Evolutionary conservation across 495 filamentous ascomycete species (phyloP).

Genomic region (Friedmanniomyces simplex): DNA sequence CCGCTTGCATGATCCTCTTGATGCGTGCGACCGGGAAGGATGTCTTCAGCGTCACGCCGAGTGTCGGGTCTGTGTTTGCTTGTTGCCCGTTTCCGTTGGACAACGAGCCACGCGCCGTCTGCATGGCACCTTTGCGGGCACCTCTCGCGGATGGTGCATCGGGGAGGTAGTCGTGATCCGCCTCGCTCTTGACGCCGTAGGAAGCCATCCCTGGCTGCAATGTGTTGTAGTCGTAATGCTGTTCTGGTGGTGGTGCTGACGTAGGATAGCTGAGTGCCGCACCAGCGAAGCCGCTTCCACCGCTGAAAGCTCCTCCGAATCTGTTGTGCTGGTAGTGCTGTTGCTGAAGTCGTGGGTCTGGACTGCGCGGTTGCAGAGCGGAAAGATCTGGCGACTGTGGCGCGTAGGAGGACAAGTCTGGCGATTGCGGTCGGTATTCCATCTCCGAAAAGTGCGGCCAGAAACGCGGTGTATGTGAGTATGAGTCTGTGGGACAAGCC

Average conservation of each 20-base stretch:
- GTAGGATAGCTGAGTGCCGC: neutral
- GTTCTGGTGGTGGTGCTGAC: neutral
- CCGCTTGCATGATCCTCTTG: constrained; percentile 99
- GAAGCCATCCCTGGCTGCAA: constrained; percentile 1
- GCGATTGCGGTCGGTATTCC: constrained; percentile 18
- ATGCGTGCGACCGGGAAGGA: constrained; percentile 97
- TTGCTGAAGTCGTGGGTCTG: neutral
- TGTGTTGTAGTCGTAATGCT: neutral
- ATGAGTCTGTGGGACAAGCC: too few relatives aligned
- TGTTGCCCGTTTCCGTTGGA: neutral
- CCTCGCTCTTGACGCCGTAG: neutral
- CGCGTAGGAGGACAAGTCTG: constrained; percentile 20
- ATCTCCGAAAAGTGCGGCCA: neutral
- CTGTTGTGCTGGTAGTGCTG: neutral
- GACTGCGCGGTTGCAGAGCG: constrained; percentile 1
- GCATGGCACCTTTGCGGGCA: constrained; percentile 1
- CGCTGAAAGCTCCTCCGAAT: neutral
- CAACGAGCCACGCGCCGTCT: neutral
- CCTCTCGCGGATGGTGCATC: constrained; percentile 3
- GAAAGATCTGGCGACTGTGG: constrained; percentile 24
- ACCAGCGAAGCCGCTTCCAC: neutral
- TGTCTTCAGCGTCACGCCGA: constrained; percentile 67
- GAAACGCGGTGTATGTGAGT: too few relatives aligned
- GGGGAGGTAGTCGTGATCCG: neutral
- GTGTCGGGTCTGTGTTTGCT: constrained; percentile 9